These are phyloP conservation scores for Penicillium crustosum DNA, from an alignment of 2,329 filamentous ascomycete species.

Conservation along the genomic window DNA sequence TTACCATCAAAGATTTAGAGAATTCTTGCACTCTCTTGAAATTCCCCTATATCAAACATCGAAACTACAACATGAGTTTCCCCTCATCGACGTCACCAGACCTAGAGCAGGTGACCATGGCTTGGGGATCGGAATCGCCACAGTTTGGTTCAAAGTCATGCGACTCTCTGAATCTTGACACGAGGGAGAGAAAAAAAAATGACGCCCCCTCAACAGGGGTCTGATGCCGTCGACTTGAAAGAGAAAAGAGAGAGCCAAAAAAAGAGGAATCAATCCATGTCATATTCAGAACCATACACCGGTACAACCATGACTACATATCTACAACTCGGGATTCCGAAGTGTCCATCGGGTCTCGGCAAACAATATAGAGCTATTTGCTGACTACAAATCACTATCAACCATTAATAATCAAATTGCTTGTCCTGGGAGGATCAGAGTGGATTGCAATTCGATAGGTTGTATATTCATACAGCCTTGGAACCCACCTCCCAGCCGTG, in stretches of 20 bases:
- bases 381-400: background rate
- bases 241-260: background rate
- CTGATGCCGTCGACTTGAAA: background rate
- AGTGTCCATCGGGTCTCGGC: slow-evolving; percentile 3
- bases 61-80: background rate
- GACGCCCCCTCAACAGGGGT: slow-evolving; percentile 6
- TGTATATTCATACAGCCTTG: background rate
- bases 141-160: slow-evolving; percentile 7
- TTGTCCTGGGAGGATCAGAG: background rate
- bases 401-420: background rate
- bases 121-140: slow-evolving; percentile 7
- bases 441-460: background rate
- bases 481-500: background rate
- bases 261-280: background rate
- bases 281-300: slow-evolving; percentile 1
- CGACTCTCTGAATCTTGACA: background rate
- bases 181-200: background rate
- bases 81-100: slow-evolving; percentile 10
- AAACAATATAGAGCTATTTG: background rate
- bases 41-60: background rate
- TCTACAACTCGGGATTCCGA: slow-evolving; percentile 9
- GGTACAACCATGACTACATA: background rate
- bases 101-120: slow-evolving; percentile 8
- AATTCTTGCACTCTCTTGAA: background rate
- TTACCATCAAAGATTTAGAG: too few species aligned